A percentile compares a stretch with the other conserved stretches of the same genome.
Conservation (phyloP, 768 basidiomycete genomes). For the Phlebiopsis flavidoalba region DNA sequence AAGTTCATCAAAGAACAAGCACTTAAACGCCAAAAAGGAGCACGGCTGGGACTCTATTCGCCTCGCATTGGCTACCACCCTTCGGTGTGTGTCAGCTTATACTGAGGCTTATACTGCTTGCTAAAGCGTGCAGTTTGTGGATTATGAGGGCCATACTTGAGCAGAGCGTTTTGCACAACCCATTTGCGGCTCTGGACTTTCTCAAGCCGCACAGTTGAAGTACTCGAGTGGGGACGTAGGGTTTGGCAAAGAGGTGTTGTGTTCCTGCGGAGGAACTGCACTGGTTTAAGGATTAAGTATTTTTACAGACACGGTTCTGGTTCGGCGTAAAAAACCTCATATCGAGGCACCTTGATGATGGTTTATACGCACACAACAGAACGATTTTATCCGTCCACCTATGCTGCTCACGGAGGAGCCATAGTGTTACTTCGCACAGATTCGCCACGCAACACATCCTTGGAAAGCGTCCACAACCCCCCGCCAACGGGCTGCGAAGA, state of each 20-base stretch:
- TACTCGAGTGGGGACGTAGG: constrained; percentile 38
- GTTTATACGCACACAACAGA: constrained; percentile 22
- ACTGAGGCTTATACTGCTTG: neutral
- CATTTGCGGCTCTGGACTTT: constrained; percentile 26
- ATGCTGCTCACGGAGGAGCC: neutral
- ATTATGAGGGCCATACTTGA: constrained; percentile 35
- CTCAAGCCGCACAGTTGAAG: constrained; percentile 31
- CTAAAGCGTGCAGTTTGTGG: constrained; percentile 27
- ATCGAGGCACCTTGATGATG: constrained; percentile 29
- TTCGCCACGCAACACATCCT: neutral
- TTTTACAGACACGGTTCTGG: constrained; percentile 37
- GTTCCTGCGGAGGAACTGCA: constrained; percentile 32
- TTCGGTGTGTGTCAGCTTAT: constrained; percentile 26
- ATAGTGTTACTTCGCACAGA: neutral
- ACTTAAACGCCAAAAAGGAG: constrained; percentile 13
- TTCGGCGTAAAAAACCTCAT: constrained; percentile 32
- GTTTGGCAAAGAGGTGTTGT: constrained; percentile 34
- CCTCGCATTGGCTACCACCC: constrained; percentile 32
- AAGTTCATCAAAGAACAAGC: constrained; percentile 20
- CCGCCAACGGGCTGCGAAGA: too few species aligned
- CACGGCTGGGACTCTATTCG: constrained; percentile 26
- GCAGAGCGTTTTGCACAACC: constrained; percentile 10
- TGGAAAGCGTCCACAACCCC: neutral
- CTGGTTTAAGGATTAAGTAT: too few species aligned
- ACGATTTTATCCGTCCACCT: neutral